Evolutionary conservation across 768 basidiomycete genomes (phyloP).

Genomic region (Russula olivacea): DNA sequence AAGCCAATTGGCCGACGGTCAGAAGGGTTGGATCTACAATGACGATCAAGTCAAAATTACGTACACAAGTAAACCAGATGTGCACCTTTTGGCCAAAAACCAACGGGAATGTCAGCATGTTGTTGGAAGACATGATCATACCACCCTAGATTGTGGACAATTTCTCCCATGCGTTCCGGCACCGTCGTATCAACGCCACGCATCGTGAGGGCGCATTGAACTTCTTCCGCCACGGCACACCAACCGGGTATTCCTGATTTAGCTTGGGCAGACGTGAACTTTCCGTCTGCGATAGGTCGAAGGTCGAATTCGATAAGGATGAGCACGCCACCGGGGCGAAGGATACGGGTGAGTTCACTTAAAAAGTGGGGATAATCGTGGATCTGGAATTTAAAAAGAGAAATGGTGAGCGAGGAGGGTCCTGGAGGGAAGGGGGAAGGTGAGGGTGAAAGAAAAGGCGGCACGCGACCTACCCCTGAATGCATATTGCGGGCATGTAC

Average conservation of each 20-base stretch:
- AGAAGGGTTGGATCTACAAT: slow-evolving; percentile 48
- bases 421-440: not conserved
- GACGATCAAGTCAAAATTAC: slow-evolving; percentile 3
- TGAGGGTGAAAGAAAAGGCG: slow-evolving; percentile 15
- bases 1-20: slow-evolving; percentile 63
- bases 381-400: slow-evolving; percentile 39
- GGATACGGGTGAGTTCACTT: slow-evolving; percentile 55
- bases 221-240: slow-evolving; percentile 59
- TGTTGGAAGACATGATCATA: slow-evolving; percentile 53
- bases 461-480: slow-evolving; percentile 46
- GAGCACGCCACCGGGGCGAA: slow-evolving; percentile 65
- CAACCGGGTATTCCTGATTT: slow-evolving; percentile 47
- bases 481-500: slow-evolving; percentile 67
- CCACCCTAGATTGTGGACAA: slow-evolving; percentile 43
- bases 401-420: not conserved
- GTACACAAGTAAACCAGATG: slow-evolving; percentile 6
- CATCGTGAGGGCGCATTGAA: slow-evolving; percentile 47
- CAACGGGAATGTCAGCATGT: slow-evolving; percentile 60
- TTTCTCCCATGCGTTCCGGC: slow-evolving; percentile 47
- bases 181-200: slow-evolving; percentile 53
- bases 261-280: slow-evolving; percentile 32
- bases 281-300: slow-evolving; percentile 45
- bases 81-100: slow-evolving; percentile 60
- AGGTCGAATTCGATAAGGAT: slow-evolving; percentile 60
- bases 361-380: slow-evolving; percentile 55